Evolutionary conservation across 2,329 filamentous ascomycete genomes (phyloP).

Genomic region (Penicillium brasilianum): DNA sequence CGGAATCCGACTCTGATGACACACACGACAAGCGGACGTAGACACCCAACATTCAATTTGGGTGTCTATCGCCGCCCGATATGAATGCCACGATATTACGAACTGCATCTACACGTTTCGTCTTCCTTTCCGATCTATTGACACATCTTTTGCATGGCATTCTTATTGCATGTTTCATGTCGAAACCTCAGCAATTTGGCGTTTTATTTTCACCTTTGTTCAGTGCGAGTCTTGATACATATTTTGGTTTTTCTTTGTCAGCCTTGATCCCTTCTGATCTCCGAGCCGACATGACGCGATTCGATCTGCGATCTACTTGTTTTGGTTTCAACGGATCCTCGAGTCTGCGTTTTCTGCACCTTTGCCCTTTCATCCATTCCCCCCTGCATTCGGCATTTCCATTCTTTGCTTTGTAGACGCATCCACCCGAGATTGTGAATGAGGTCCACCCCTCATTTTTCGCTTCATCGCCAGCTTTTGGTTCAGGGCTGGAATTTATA

Average conservation of each 20-base stretch:
- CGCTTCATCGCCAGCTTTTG: not conserved
- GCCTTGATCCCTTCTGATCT: not conserved
- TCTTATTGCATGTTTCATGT: not conserved
- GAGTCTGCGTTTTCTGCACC: not conserved
- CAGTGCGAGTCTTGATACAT: not conserved
- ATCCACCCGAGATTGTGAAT: slow-evolving; percentile 6
- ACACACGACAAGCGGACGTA: slow-evolving; percentile 36
- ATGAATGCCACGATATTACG: slow-evolving; percentile 22
- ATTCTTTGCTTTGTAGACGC: slow-evolving; percentile 3
- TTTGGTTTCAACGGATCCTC: not conserved
- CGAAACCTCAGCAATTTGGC: not conserved
- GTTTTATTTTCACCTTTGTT: not conserved
- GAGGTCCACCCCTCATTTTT: not conserved
- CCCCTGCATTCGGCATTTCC: slow-evolving; percentile 10
- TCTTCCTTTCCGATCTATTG: not conserved
- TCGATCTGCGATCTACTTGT: not conserved
- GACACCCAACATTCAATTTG: not conserved
- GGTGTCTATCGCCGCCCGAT: not conserved
- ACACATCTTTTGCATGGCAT: not conserved
- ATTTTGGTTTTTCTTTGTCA: not conserved
- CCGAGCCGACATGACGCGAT: not conserved
- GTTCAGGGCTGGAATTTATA: no score
- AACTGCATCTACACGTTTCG: not conserved
- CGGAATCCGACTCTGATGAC: slow-evolving; percentile 26
- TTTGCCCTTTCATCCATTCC: not conserved